Percentiles rank a stretch among this genome's conserved stretches.
phyloP scores from a whole-genome alignment of 2,329 filamentous ascomycete species.

The Botryosphaeria agaves region DNA sequence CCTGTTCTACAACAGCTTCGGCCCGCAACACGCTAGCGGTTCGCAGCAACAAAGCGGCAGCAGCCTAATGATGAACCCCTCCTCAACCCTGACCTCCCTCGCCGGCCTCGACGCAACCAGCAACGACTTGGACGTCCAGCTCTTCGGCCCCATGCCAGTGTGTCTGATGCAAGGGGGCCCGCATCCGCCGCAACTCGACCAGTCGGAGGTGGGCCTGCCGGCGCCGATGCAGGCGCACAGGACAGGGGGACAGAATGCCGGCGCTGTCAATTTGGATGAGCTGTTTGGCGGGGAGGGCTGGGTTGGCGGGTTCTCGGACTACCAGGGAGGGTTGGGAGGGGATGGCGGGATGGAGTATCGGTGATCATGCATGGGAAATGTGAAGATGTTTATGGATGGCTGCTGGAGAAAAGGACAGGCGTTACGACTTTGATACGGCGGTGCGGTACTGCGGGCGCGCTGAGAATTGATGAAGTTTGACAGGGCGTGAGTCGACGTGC shows the following conservation, averaged over 20 bases:
- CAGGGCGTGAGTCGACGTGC: too few species aligned
- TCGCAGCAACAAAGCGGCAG: neutral
- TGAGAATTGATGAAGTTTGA: too few species aligned
- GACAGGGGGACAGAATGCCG: neutral
- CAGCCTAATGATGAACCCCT: constrained; percentile 31
- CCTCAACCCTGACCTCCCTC: constrained; percentile 9
- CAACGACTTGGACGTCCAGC: constrained; percentile 55
- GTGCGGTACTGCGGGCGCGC: too few species aligned
- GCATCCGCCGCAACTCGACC: neutral
- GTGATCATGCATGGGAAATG: too few species aligned
- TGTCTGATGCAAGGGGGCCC: constrained; percentile 41
- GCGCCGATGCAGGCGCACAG: constrained; percentile 1
- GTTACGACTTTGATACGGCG: too few species aligned
- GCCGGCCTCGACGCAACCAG: constrained; percentile 5
- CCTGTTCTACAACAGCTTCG: constrained; percentile 1
- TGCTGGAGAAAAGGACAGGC: too few species aligned
- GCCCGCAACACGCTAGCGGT: neutral
- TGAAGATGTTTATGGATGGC: too few species aligned
- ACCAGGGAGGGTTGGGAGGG: too few species aligned
- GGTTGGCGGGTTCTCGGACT: constrained; percentile 20
- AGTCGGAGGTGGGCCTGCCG: neutral
- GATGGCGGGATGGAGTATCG: too few species aligned
- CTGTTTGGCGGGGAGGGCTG: constrained; percentile 21
- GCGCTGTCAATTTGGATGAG: constrained; percentile 17
- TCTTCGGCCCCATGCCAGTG: constrained; percentile 52